Percentiles rank a stretch among this genome's conserved stretches.
These are phyloP conservation scores for Physaria fendleri DNA, from an alignment of 345 rosid genomes.

Conservation along the genomic window DNA sequence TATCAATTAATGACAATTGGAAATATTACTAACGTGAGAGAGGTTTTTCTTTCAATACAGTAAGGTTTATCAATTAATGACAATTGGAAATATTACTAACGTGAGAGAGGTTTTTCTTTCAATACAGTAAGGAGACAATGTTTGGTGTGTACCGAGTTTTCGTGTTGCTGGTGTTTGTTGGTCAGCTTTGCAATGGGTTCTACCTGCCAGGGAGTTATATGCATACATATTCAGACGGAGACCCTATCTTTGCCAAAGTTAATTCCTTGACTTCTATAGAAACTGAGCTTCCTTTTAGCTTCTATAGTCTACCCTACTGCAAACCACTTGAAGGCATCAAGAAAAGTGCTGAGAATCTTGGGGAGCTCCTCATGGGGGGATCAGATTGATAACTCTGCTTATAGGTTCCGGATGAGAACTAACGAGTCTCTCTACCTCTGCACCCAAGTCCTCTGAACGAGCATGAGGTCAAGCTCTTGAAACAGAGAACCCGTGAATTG, in stretches of 20 bases:
- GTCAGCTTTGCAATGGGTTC: conserved; percentile 52
- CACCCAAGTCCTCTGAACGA: conserved; percentile 46
- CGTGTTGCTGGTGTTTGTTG: conserved; percentile 37
- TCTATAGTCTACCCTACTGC: conserved; percentile 79
- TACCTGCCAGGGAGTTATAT: conserved; percentile 87
- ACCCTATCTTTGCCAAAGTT: conserved; percentile 54
- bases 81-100: no score
- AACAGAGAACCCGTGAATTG: conserved; percentile 71
- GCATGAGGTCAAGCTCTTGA: conserved; percentile 80
- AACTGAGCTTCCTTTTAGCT: conserved; percentile 81
- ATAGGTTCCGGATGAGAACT: conserved; percentile 58
- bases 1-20: background rate
- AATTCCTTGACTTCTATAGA: conserved; percentile 89
- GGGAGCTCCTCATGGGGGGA: conserved; percentile 89
- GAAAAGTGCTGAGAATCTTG: conserved; percentile 86
- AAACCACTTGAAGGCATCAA: conserved; percentile 47
- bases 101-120: background rate
- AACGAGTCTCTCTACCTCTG: conserved; percentile 71
- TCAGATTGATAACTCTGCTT: conserved; percentile 85
- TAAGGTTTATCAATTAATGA: no score
- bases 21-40: conserved; percentile 6
- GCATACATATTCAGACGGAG: conserved; percentile 56
- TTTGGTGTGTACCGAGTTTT: conserved; percentile 33
- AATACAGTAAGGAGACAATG: conserved; percentile 24
- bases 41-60: background rate